These are phyloP conservation scores for Ganoderma boninense DNA, from an alignment of 1,284 basidiomycete species.

Conservation along the genomic window DNA sequence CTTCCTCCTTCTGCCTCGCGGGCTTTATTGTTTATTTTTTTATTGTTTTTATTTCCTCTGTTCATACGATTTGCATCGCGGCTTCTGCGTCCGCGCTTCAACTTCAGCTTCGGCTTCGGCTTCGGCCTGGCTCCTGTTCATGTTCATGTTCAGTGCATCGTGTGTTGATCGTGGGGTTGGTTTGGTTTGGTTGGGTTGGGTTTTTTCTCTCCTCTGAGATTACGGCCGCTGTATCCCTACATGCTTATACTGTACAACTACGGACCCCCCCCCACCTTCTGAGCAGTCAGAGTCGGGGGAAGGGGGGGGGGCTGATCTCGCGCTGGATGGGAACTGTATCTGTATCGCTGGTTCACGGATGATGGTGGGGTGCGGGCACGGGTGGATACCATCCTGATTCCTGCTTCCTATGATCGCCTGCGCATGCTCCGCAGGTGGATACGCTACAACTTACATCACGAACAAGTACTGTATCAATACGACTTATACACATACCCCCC, in stretches of 20 bases:
- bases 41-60: conserved; percentile 17
- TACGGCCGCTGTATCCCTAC: not conserved
- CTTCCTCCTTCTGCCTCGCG: not conserved
- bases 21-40: not conserved
- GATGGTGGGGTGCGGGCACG: not conserved
- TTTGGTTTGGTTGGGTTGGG: not conserved
- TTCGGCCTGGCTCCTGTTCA: no score
- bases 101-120: not conserved
- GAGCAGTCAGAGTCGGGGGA: not conserved
- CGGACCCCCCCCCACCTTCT: no score
- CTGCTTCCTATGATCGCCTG: not conserved
- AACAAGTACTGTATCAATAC: conserved; percentile 3
- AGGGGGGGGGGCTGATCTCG: no score
- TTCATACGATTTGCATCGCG: conserved; percentile 20
- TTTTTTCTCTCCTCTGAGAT: not conserved
- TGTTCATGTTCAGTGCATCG: no score
- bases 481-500: not conserved
- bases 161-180: not conserved
- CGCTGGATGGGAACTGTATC: not conserved
- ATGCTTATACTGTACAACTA: conserved; percentile 9
- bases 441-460: not conserved
- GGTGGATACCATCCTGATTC: conserved; percentile 1
- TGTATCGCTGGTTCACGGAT: conserved; percentile 4
- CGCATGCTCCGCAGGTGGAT: not conserved
- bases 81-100: not conserved